Evolutionary conservation across 164 flowering plant species (phyloP).

Genomic region (Cinnamomum micranthum): DNA sequence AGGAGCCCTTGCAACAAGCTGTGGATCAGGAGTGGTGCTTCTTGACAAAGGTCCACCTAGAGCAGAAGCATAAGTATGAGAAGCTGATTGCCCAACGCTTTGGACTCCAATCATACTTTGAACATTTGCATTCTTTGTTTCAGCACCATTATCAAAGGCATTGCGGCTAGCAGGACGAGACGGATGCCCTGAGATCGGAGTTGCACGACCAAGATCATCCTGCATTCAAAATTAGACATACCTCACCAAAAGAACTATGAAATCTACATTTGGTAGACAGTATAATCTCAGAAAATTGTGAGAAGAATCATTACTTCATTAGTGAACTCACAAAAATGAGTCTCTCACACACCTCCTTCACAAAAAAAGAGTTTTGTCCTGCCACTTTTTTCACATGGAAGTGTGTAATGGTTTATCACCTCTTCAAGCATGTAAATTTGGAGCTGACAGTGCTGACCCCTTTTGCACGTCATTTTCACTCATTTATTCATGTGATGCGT

Average conservation of each 20-base stretch:
- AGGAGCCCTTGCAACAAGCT: slow-evolving; percentile 56
- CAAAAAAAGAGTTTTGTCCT: too few species aligned
- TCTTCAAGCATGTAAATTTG: too few species aligned
- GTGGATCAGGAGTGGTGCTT: slow-evolving; percentile 80
- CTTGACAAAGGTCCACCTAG: slow-evolving; percentile 71
- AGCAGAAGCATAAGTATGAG: slow-evolving; percentile 69
- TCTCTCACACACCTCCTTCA: too few species aligned
- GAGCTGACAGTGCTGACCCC: too few species aligned
- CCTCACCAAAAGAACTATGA: slow-evolving; percentile 1
- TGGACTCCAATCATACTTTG: slow-evolving; percentile 31
- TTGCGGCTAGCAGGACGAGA: slow-evolving; percentile 80
- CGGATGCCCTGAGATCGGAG: slow-evolving; percentile 46
- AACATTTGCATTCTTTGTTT: slow-evolving; percentile 35
- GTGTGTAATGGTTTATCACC: too few species aligned
- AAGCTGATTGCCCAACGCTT: slow-evolving; percentile 33
- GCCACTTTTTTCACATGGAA: too few species aligned
- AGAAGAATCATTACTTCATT: too few species aligned
- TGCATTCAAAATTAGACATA: slow-evolving; percentile 26
- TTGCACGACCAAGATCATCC: slow-evolving; percentile 53
- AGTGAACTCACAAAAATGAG: too few species aligned
- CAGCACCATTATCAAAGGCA: slow-evolving; percentile 51
- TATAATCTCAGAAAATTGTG: too few species aligned
- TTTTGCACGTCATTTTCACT: too few species aligned
- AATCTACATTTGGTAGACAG: background rate
- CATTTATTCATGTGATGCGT: too few species aligned